Conservation (phyloP, 2,329 filamentous ascomycete genomes). For the Beauveria brongniartii region DNA sequence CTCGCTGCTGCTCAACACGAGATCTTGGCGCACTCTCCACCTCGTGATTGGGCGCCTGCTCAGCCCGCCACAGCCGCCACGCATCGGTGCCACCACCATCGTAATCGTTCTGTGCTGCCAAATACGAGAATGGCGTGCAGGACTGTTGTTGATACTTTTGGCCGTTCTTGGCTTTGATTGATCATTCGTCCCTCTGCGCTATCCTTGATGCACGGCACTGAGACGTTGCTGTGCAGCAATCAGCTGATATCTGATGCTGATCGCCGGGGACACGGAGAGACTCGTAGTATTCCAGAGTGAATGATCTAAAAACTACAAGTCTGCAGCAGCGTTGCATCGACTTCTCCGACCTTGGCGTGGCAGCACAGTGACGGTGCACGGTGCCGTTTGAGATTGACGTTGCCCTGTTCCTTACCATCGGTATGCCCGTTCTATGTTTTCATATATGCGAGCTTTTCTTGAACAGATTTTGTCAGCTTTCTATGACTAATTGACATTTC, state of each 20-base stretch:
- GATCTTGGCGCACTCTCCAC: neutral
- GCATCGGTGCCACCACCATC: neutral
- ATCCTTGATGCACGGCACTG: neutral
- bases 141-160: too few relatives aligned
- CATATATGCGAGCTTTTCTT: too few relatives aligned
- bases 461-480: too few relatives aligned
- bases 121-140: conserved; percentile 4
- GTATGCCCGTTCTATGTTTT: too few relatives aligned
- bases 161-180: neutral
- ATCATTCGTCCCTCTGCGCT: neutral
- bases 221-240: neutral
- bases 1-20: conserved; percentile 7
- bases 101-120: neutral
- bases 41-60: conserved; percentile 1
- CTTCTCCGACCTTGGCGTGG: neutral
- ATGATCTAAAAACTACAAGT: neutral
- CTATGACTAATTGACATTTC: too few relatives aligned
- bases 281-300: neutral
- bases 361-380: neutral
- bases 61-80: neutral
- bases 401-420: too few relatives aligned
- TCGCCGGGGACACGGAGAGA: neutral
- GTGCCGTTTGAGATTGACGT: too few relatives aligned
- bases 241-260: neutral
- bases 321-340: neutral